Conservation (phyloP, 768 basidiomycete genomes). For the Naganishia onofrii region DNA sequence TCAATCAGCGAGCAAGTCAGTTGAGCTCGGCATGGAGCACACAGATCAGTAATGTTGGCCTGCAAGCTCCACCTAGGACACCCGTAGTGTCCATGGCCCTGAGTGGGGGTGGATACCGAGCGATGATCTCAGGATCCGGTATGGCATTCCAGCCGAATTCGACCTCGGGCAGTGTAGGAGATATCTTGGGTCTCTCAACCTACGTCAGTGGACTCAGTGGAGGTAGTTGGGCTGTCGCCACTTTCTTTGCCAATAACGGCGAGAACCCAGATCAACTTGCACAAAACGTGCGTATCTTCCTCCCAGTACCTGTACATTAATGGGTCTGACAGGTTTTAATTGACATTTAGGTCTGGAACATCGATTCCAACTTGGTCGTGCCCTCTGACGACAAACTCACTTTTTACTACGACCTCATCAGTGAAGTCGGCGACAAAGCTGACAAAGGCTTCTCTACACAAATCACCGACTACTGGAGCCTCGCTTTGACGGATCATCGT, state of each 20-base stretch:
- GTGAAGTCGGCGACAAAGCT: constrained; percentile 44
- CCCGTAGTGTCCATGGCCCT: constrained; percentile 62
- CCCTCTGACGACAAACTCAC: constrained; percentile 44
- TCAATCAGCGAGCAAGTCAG: constrained; percentile 32
- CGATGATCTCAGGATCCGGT: constrained; percentile 65
- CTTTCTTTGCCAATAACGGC: constrained; percentile 55
- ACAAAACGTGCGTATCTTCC: constrained; percentile 39
- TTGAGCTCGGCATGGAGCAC: constrained; percentile 37
- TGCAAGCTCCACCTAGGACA: constrained; percentile 41
- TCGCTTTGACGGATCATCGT: constrained; percentile 47
- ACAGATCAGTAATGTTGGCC: constrained; percentile 32
- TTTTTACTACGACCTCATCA: constrained; percentile 48
- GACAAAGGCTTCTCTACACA: constrained; percentile 45
- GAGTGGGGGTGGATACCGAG: constrained; percentile 69
- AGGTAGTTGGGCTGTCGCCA: constrained; percentile 53
- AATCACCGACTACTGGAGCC: constrained; percentile 50
- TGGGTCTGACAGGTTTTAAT: neutral
- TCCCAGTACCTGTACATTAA: neutral
- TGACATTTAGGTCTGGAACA: constrained; percentile 46
- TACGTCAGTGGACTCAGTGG: constrained; percentile 63
- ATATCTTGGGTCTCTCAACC: constrained; percentile 64
- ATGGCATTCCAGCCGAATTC: constrained; percentile 30
- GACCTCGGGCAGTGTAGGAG: constrained; percentile 27
- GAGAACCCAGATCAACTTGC: constrained; percentile 42
- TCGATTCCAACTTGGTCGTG: constrained; percentile 48